These are phyloP conservation scores for Boletus fagicola DNA, from an alignment of 768 basidiomycete genomes.

Conservation along the genomic window DNA sequence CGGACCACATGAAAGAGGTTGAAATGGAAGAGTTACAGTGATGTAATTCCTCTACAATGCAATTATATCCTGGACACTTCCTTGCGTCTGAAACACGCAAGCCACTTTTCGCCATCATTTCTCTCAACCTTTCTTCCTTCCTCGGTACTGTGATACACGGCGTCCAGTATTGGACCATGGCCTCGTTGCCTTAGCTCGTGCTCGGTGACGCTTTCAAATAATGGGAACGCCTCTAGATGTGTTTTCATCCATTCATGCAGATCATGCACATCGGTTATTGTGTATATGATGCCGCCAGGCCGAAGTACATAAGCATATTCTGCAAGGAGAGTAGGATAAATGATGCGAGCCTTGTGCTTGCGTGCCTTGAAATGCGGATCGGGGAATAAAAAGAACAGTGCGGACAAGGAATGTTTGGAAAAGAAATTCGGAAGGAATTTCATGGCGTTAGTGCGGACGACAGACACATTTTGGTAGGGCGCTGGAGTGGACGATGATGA, in stretches of 20 bases:
- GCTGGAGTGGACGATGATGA: conserved; percentile 33
- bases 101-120: conserved; percentile 87
- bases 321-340: conserved; percentile 94
- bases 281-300: conserved; percentile 95
- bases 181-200: conserved; percentile 73
- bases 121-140: conserved; percentile 97
- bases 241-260: conserved; percentile 93
- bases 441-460: conserved; percentile 97
- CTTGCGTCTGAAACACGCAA: conserved; percentile 83
- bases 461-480: conserved; percentile 83
- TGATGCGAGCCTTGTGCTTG: conserved; percentile 99
- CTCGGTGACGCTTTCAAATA: conserved; percentile 80
- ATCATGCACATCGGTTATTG: conserved; percentile 95
- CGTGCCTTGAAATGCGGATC: conserved; percentile 98
- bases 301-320: conserved; percentile 94
- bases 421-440: conserved; percentile 99
- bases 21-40: conserved; percentile 39
- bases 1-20: conserved; percentile 32
- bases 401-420: conserved; percentile 80
- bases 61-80: conserved; percentile 15
- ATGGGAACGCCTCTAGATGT: conserved; percentile 83
- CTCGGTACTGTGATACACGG: conserved; percentile 83
- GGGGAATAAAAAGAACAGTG: conserved; percentile 97
- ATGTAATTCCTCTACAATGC: conserved; percentile 12
- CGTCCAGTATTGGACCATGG: conserved; percentile 75